Evolutionary conservation across 2,329 filamentous ascomycete species (phyloP), one percentile per base, ranked within the genome.

Genomic region (Neoscytalidium dimidiatum): DNA sequence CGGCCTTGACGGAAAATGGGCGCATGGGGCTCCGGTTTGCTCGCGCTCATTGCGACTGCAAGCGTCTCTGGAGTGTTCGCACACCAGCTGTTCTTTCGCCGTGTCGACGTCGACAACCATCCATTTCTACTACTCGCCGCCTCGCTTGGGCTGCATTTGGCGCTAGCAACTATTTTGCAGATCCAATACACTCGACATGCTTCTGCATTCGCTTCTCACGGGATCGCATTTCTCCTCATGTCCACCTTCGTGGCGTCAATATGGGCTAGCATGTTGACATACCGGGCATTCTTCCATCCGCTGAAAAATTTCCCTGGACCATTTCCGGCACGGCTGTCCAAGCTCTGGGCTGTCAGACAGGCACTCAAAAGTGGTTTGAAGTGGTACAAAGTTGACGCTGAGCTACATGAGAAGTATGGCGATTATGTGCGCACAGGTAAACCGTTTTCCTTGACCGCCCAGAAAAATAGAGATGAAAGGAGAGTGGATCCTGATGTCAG

Each of bases 281-380:
- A 57, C 63, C 73, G 79, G 19, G 44, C 72, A 13, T 73, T 73
- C 62, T 70, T 77, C 56, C 72, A 77, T 62, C 74, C 71, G 9
- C 66, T 78, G 46, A 74, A 73, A 60, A 70, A 67, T 5, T 74
- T 78, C 33, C 75, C 75, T 5, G 75, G 75, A n/a, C 78, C 78
- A 3, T 72, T 71, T 48, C 63, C 63, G 21, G 74, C 75, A 4
- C 71, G 75, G 17, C 19, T 81, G 14, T 57, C 52, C 52, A 57
- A 57, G 31, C 28, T 57, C 35, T 57, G 52, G 52, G 52, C 52
- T 33, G 52, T 57, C 4, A n/a, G 21, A 11, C 33, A 41, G 21
- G n/a, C 33, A 6, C 13, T 57, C 17, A 28, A 28, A 6, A 57
- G 52, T 23, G 52, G 52, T 0, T 23, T 57, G 33, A 57, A 41